Evolutionary conservation across 1,284 basidiomycete species (phyloP).

Genomic region (Irpex lacteus): DNA sequence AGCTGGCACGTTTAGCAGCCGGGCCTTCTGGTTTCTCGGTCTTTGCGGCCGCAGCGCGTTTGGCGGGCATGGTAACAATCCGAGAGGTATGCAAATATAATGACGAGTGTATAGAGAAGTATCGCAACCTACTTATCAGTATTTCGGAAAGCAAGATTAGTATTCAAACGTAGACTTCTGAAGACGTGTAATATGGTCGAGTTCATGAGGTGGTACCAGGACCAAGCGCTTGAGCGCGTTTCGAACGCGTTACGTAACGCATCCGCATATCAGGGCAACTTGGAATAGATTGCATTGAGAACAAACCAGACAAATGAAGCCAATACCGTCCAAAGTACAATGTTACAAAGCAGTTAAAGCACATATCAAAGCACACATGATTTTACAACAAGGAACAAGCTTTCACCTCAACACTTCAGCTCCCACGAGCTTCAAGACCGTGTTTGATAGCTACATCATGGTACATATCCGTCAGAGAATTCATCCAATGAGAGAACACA

Average conservation of each 20-base stretch:
- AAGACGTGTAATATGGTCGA: neutral
- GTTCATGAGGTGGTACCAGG: neutral
- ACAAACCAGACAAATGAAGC: neutral
- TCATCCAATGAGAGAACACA: neutral
- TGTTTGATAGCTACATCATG: constrained; percentile 18
- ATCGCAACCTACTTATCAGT: neutral
- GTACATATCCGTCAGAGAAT: neutral
- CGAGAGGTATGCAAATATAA: neutral
- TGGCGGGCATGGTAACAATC: constrained; percentile 1
- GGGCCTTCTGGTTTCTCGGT: neutral
- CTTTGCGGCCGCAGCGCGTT: constrained; percentile 3
- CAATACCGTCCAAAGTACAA: neutral
- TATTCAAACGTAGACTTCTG: neutral
- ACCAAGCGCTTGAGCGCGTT: neutral
- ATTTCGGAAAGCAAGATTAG: neutral
- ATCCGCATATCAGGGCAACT: neutral
- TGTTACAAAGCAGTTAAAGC: neutral
- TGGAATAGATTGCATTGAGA: neutral
- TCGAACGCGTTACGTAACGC: constrained; percentile 1
- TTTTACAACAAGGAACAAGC: neutral
- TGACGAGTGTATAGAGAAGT: neutral
- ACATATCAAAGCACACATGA: neutral
- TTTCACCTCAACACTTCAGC: neutral
- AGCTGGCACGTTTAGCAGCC: neutral
- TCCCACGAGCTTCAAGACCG: constrained; percentile 14